A percentile compares a stretch with the other conserved stretches of the same genome.
phyloP scores from a whole-genome alignment of 2,329 filamentous ascomycete genomes.

The Ophiostoma quercus region DNA sequence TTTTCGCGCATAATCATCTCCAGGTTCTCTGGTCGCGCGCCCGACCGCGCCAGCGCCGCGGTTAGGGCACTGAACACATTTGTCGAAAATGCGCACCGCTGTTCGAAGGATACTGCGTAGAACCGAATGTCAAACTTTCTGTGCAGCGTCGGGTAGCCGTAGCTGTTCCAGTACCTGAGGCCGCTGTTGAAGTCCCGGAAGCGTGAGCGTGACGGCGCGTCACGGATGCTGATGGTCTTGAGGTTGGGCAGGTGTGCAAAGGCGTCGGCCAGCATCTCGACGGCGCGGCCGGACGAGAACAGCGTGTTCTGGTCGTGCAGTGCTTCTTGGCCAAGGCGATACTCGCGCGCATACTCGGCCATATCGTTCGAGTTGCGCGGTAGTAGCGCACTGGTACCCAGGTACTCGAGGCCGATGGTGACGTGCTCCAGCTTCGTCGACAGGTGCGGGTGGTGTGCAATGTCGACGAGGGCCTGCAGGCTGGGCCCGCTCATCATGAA shows the following conservation, averaged over 20 bases:
- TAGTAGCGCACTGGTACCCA: not conserved
- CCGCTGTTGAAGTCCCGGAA: slow-evolving; percentile 42
- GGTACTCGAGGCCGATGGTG: slow-evolving; percentile 44
- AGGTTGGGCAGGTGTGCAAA: slow-evolving; percentile 52
- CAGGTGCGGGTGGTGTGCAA: slow-evolving; percentile 44
- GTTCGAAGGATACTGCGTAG: too few species aligned
- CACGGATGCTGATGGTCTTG: slow-evolving; percentile 52
- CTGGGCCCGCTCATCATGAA: slow-evolving; percentile 59
- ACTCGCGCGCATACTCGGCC: not conserved
- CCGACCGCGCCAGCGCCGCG: not conserved
- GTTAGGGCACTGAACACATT: not conserved
- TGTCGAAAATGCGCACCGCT: not conserved
- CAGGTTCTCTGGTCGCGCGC: not conserved
- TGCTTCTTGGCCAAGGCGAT: not conserved
- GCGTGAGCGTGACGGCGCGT: slow-evolving; percentile 49
- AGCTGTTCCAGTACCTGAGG: slow-evolving; percentile 47
- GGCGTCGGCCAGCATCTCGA: slow-evolving; percentile 52
- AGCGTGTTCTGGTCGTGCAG: slow-evolving; percentile 33
- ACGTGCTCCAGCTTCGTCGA: slow-evolving; percentile 41
- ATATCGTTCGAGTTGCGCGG: too few species aligned
- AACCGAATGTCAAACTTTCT: too few species aligned
- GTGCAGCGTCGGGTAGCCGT: slow-evolving; percentile 33
- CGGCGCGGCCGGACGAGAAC: slow-evolving; percentile 42
- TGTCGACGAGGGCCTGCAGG: slow-evolving; percentile 49
- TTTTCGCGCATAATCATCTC: not conserved